phyloP scores from a whole-genome alignment of 129 eudicot genomes.

The Mikania micrantha region DNA sequence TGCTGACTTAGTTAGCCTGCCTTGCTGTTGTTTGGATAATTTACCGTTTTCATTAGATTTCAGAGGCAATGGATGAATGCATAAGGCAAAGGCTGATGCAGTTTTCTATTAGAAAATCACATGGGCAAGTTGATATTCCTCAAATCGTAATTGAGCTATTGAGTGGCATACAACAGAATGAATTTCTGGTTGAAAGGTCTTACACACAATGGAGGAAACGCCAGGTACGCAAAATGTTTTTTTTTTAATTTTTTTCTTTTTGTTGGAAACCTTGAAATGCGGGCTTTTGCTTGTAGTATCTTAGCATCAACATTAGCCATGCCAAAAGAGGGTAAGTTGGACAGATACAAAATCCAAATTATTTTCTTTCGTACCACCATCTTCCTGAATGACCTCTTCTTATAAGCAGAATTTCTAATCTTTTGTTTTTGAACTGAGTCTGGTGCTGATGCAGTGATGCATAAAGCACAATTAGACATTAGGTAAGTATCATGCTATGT shows the following conservation, averaged over 20 bases:
- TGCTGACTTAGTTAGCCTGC: constrained; percentile 7
- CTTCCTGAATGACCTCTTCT: not conserved
- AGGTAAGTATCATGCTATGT: constrained; percentile 12
- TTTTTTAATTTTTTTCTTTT: not conserved
- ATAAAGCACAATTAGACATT: constrained; percentile 1
- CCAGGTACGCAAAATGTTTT: constrained; percentile 42
- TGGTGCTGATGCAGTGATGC: constrained; percentile 11
- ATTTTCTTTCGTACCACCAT: not conserved
- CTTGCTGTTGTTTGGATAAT: not conserved
- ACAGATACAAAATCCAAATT: not conserved
- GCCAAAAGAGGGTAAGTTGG: not conserved
- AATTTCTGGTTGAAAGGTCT: constrained; percentile 59
- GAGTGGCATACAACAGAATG: constrained; percentile 57
- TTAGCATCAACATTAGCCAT: not conserved
- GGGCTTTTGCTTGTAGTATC: not conserved
- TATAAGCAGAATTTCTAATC: not conserved
- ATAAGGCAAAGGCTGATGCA: constrained; percentile 62
- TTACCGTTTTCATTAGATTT: constrained; percentile 39
- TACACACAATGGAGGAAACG: constrained; percentile 84
- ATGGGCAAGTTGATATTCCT: constrained; percentile 62
- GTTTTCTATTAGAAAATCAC: constrained; percentile 40
- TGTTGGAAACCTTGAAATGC: not conserved
- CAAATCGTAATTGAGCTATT: constrained; percentile 64
- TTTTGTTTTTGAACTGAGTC: not conserved
- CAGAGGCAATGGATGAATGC: constrained; percentile 75